Evolutionary conservation across 1,139 yeast genomes (phyloP), one percentile per base, ranked within the genome.

Genomic region (Pichia kudriavzevii): DNA sequence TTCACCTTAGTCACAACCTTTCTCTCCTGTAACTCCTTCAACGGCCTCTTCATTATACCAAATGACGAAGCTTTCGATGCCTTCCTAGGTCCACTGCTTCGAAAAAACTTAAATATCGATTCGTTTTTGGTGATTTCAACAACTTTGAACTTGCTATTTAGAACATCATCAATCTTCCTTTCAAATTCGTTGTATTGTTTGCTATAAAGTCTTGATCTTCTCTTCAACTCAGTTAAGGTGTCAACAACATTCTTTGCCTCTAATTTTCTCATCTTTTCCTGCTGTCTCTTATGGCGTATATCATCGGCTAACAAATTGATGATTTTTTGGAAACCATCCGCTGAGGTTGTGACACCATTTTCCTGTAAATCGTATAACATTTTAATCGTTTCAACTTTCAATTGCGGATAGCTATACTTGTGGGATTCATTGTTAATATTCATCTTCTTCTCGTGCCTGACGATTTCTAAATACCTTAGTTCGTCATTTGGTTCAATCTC

Each of bases 241-340:
- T 69, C 72, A 25, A 66, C 58, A 3, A 88, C 78, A 17, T 74
- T 64, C 14, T 64, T 66, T 40, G 83, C 60, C 50, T 85, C 94
- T 25, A 71, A 66, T 35, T 67, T 66, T 19, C 94, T 66, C 24
- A 71, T 64, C 12, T 70, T 57, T 41, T 94, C 69, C 43, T 82
- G 81, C 37, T 75, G 72, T 45, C 79, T 78, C 50, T 87, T 87
- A 26, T 84, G 75, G 50, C 79, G 77, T 47, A 91, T 85, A 46
- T 93, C 96, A 35, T 71, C 61, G 0, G 95, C 95, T 42, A 91
- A 80, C 43, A 82, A 85, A 52, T 87, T 87, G 40, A 91, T 61
- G 18, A 91, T 56, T 17, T 72, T 78, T 54, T 91, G 98, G 56
- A 79, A 85, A 22, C 82, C 76, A 52, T 84, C 75, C 15, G 67